Base-by-base conservation (phyloP, 805 yeast genomes). In the Candida morakotiae region DNA sequence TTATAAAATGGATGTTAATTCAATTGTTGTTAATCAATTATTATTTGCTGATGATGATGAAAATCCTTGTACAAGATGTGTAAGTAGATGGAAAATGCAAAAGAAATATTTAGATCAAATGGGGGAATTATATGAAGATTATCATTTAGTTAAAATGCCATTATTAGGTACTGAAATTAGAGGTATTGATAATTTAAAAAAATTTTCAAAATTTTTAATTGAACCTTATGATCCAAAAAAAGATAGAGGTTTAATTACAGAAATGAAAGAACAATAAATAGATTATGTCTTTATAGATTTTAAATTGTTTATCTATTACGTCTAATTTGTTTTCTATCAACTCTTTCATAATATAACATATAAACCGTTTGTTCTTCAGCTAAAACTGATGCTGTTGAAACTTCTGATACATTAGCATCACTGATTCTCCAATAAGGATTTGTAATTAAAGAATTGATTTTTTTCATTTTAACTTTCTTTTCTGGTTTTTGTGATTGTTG, bases 81-180 rank as follows among this genome's bases (percentile, higher is more conserved):
- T 75, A 47, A 77, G 96, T 8, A 83, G 99, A 65, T 79, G 93
- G 81, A 83, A 85, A 67, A 88, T 93, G 95, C 99, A 93, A 66
- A 83, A 74, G 62, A 93, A 93, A 65, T 93, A 93, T 58, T 71
- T 89, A 53, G 94, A 84, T 56, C 98, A 93, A 69, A 91, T 93
- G 81, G 86, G 77, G 52, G 99, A 93, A 61, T 72, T 93, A 42
- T 93, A 93, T 56, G 98, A 93, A 64, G 98, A 93, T 62, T 93
- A 91, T 73, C 97, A 94, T 57, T 72, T 93, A 51, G 93, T 93
- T 23, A 88, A 87, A 67, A 84, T 93, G 81, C 99, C 99, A 2
- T 77, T 91, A 57, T 78, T 93, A 48, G 96, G 96, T 32, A 79
- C 84, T 47, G 99, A 93, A 67, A 93, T 93, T 39, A 80, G 99